Evolutionary conservation across 2,329 filamentous ascomycete species (phyloP), one percentile per base, ranked within the genome.

Genomic region (Hymenoscyphus occultus): DNA sequence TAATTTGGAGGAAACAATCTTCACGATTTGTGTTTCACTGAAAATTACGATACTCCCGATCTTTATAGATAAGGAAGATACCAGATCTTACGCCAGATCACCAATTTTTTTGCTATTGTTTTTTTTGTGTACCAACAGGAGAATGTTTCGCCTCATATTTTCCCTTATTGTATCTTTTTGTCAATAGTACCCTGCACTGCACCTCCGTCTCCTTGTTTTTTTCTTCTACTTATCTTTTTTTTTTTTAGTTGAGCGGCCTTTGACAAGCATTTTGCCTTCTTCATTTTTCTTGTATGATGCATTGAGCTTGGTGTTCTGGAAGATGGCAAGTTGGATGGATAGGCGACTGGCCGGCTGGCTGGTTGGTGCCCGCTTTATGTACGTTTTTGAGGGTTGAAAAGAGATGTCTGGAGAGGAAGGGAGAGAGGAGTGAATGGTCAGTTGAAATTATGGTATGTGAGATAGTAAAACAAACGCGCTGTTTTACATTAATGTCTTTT

Each of bases 51-150:
- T 19, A 22, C 22, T 39, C 16, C 19, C 54, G 31, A 57, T 57
- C 54, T 56, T 39, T 35, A 16, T 31, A 56, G 32, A 56, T 40
- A 48, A 56, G 48, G 60, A 62, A 63, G 61, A 63, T 63, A 59
- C 61, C 61, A 63, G 61, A 63, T 63, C 61, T 63, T 39, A 35
- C 54, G 61, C 54, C 45, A 63, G 61, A 59, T 63, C 61, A 45
- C 48, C 45, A 28, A 51, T 63, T 58, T 45, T 3, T 59, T 63
- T 51, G 35, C 9, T 35, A 7, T 35, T 35, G 35, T 35, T 58
- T 58, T 3, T 59, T 63, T 59, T 56, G 56, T 63, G 61, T 63
- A 63, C 13, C 35, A 59, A 32, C 16, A 40, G 39, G 42, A 42
- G 31, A 35, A 19, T 35, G 28, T 56, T 19, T 13, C 31, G 28